Base-by-base conservation (phyloP, 2,329 filamentous ascomycete genomes). In the Podosphaera leucotricha region DNA sequence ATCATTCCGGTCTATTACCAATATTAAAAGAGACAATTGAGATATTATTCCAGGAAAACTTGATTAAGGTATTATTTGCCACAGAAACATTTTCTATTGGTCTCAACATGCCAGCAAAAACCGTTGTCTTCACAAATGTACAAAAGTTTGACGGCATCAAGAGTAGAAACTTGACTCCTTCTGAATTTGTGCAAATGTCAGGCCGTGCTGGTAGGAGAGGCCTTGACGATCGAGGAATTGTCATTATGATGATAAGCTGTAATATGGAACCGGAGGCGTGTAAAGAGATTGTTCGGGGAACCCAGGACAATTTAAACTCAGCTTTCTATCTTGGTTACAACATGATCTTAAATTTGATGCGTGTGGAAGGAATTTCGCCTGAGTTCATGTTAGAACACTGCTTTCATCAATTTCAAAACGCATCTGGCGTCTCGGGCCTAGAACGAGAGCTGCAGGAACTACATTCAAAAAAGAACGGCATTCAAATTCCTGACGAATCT, bases 181-280 rank as follows among this genome's bases (percentile, higher is more conserved):
- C 84, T 10, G 90, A 98, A 56, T 98, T 95, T 61, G 83, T 98
- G 43, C 90, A 98, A 59, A 98, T 98, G 90, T 93, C 90, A 44
- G 90, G 90, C 48, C 82, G 90, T 62, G 90, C 90, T 47, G 90
- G 90, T 58, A 82, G 90, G 70, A 78, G 90, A 74, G 90, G 90
- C 63, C 79, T 98, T 44, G 90, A 98, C 64, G 86, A 94, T 49
- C 80, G 90, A 51, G 90, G 90, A 71, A 92, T 95, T 53, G 90
- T 98, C 53, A 95, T 98, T 60, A 95, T 98, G 84, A 95, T 98
- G 87, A 81, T 98, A 49, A 80, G 92, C 57, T 82, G 92, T 60
- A 84, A 90, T 64, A 87, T 98, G 66, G 90, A 98, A 56, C 90
- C 90, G 1, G 76, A 83, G 2, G 77, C 80, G n/a, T 87, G 90